Evolutionary conservation across 306 rosid species (phyloP), one percentile per base, ranked within the genome.

Genomic region (Glycine latifolia): DNA sequence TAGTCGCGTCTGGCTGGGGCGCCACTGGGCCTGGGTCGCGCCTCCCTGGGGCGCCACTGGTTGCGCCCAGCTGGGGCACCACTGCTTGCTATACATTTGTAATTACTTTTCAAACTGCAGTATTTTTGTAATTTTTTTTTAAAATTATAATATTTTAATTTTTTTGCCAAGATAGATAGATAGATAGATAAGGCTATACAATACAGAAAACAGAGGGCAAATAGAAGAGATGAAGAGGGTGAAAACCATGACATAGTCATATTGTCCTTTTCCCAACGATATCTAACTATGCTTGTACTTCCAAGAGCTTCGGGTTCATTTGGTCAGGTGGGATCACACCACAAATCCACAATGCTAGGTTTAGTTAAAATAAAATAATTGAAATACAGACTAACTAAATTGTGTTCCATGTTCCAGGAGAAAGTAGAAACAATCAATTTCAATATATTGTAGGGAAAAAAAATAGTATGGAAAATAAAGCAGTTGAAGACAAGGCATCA

Each of bases 181-280:
- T 43, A 43, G 46, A 43, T 43, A 47, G 72, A 63, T 71, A 78
- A 66, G 59, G 73, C 33, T 76, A 80, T 31, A 9, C 3, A 63
- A 10, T 13, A 43, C 33, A 56, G 53, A 78, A 56, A 84, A 73
- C 7, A 79, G 78, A 69, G 15, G 85, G 81, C 85, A 85, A 85
- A 58, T n/a, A 78, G 50, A 85, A 1, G 77, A 72, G 83, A 60
- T 44, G 59, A 71, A 80, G 66, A 76, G 35, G 20, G 53, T 77
- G 10, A 77, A 81, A 80, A 77, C 20, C 82, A 61, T 87, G 90
- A 88, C 89, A 89, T 90, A 92, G 90, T 76, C 67, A 82, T 73
- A 71, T 79, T 87, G 91, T 88, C 94, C 26, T 81, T 73, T 85
- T 76, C 82, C 81, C 41, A 60, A 77, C 65, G 44, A 63, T 75